Conservation (phyloP, 495 filamentous ascomycete genomes). For the Penicillium nucicola region DNA sequence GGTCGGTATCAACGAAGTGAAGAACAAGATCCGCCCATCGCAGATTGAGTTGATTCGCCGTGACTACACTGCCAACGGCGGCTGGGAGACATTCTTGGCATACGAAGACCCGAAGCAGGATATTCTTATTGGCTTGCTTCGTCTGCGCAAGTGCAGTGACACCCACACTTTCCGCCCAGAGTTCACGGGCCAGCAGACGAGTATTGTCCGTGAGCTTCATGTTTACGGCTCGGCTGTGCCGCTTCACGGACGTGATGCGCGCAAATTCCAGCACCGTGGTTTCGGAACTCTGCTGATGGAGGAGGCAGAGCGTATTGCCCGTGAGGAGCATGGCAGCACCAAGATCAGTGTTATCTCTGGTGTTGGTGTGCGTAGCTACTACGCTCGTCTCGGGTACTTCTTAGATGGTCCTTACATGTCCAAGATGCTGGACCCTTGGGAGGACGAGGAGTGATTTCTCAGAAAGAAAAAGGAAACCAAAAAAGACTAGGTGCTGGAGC, state of each 20-base stretch:
- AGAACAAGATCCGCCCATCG: constrained; percentile 93
- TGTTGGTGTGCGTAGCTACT: constrained; percentile 92
- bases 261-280: constrained; percentile 97
- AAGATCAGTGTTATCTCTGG: constrained; percentile 97
- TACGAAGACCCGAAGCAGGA: constrained; percentile 99
- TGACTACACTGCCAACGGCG: constrained; percentile 91
- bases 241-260: constrained; percentile 85
- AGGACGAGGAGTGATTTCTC: constrained; percentile 38
- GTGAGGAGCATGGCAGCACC: constrained; percentile 84
- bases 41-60: constrained; percentile 96
- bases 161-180: constrained; percentile 90
- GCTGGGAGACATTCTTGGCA: constrained; percentile 97
- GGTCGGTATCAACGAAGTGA: constrained; percentile 97
- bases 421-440: constrained; percentile 55
- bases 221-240: constrained; percentile 96
- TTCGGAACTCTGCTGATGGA: constrained; percentile 97
- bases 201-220: constrained; percentile 89
- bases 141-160: constrained; percentile 83
- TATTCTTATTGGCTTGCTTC: constrained; percentile 88
- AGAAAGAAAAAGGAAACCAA: not conserved
- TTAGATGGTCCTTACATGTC: constrained; percentile 91
- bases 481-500: not conserved
- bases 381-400: constrained; percentile 85
- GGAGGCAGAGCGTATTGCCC: constrained; percentile 91
- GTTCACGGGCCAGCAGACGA: constrained; percentile 79